Percentiles rank a stretch among this genome's conserved stretches.
phyloP scores from a whole-genome alignment of 805 yeast species.

The Pichia deserticola region DNA sequence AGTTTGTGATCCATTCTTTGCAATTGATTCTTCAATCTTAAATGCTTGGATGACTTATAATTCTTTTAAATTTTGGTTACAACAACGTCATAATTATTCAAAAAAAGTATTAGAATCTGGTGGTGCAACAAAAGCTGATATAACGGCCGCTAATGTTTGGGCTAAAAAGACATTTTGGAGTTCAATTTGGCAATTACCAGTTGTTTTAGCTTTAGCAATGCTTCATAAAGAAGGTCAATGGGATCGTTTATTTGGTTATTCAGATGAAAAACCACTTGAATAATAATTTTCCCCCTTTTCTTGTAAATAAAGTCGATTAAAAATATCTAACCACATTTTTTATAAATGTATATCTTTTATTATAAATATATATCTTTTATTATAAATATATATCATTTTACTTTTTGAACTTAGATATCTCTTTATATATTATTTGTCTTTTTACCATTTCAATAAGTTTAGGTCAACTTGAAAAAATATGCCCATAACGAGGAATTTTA shows the following conservation, averaged over 20 bases:
- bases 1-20: conserved; percentile 76
- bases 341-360: too few species aligned
- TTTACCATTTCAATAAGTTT: too few species aligned
- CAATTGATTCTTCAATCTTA: conserved; percentile 70
- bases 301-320: not conserved
- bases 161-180: conserved; percentile 92
- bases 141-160: conserved; percentile 51
- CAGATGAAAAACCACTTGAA: conserved; percentile 16
- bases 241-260: conserved; percentile 53
- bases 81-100: conserved; percentile 58
- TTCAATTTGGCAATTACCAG: conserved; percentile 90
- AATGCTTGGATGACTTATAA: conserved; percentile 82
- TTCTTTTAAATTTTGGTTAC: conserved; percentile 80
- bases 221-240: conserved; percentile 92
- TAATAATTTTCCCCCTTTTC: not conserved
- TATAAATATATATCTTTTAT: too few species aligned
- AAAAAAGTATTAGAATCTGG: conserved; percentile 25
- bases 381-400: too few species aligned
- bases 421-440: too few species aligned
- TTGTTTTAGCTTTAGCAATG: conserved; percentile 83
- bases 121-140: conserved; percentile 47
- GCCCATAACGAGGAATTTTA: too few species aligned
- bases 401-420: too few species aligned
- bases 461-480: too few species aligned
- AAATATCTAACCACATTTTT: too few species aligned